Conservation (phyloP, 2,329 filamentous ascomycete species). For the Aspergillus neoniger region DNA sequence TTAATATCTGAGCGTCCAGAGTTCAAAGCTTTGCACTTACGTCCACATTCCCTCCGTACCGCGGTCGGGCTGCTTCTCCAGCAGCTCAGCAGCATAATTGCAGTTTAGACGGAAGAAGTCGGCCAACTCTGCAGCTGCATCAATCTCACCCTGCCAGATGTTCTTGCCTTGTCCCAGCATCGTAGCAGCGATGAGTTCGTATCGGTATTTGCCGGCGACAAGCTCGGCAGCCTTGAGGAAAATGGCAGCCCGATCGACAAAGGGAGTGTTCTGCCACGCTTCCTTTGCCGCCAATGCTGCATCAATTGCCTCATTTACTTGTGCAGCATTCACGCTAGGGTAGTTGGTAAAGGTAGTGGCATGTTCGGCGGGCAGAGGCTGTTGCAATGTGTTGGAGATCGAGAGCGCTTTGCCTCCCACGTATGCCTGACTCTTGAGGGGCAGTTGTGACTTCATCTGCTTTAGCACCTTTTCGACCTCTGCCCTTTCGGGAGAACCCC, state of each 20-base stretch:
- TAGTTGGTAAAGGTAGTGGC: conserved; percentile 72
- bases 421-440: conserved; percentile 34
- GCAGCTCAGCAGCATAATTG: conserved; percentile 84
- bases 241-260: conserved; percentile 83
- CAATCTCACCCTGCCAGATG: conserved; percentile 95
- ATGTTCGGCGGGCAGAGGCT: conserved; percentile 34
- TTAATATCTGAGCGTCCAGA: background rate
- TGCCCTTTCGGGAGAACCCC: conserved; percentile 36
- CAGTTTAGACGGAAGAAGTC: conserved; percentile 71
- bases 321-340: conserved; percentile 71
- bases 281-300: conserved; percentile 78
- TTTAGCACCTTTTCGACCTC: conserved; percentile 35
- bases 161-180: conserved; percentile 98
- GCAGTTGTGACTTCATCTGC: conserved; percentile 36
- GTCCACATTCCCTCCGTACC: conserved; percentile 87
- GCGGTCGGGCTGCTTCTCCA: conserved; percentile 79
- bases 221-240: conserved; percentile 94
- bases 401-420: conserved; percentile 32
- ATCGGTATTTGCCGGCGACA: conserved; percentile 84
- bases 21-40: conserved; percentile 34
- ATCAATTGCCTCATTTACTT: conserved; percentile 77
- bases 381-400: conserved; percentile 26
- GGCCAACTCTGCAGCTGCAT: conserved; percentile 82
- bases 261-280: conserved; percentile 80
- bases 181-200: conserved; percentile 90